Base-by-base conservation (phyloP, 2,329 filamentous ascomycete species). In the Diaporthe ampelina region DNA sequence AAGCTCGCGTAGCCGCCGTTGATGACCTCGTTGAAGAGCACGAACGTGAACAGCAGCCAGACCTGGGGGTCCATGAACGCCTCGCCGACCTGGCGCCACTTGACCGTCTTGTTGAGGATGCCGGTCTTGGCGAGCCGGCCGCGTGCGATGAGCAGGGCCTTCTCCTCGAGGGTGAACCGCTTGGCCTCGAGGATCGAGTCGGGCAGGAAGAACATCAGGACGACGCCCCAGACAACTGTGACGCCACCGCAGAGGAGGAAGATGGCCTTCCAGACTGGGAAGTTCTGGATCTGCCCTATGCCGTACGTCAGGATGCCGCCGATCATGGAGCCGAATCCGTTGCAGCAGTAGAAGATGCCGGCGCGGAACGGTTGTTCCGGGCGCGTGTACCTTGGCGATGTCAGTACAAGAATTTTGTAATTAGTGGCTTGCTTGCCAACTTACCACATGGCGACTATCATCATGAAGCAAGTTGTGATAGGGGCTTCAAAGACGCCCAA, bases 1-100 rank as follows among this genome's bases (percentile, higher is more conserved):
- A 90, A 90, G 76, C 88, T 90, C 7, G 88, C 85, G 11, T 89
- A 79, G 0, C 88, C 89, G 4, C 87, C 87, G 65, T 85, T 90
- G 76, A 90, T 85, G 2, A 84, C 81, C 76, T 90, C 88, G 73
- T 90, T 90, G 24, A 89, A 79, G 0, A 90, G 80, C 4, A 84
- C 84, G 70, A 85, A 88, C 0, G 86, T 74, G 70, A 85, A 85
- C 7, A 86, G 75, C 1, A 86, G 79, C 84, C 85, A 86, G 9
- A 87, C 82, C 76, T 87, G 85, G 0, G 84, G 81, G 70, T 87
- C 86, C 6, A 79, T 50, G 9, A 87, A 78, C 0, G 86, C 86
- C 76, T 89, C 88, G 0, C 82, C 81, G 48, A 89, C 84, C 73
- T 89, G 88, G 17, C 83, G 81, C 77, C 80, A 82, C 74, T 88